phyloP scores from a whole-genome alignment of 257 asterid species.

The Dorcoceras hygrometricum region DNA sequence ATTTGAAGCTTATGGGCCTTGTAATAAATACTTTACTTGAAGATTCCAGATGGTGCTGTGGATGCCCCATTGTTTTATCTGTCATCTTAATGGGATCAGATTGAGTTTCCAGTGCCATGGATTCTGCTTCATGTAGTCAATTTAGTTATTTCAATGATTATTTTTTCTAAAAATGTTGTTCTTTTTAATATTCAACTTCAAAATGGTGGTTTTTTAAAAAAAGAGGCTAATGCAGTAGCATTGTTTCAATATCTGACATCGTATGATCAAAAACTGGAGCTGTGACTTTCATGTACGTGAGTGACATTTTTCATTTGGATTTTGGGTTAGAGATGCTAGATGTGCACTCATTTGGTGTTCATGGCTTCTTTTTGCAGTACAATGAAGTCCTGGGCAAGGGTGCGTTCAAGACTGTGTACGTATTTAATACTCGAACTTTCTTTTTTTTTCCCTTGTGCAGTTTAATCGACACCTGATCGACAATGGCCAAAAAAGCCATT shows the following conservation, averaged over 20 bases:
- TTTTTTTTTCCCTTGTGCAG: neutral
- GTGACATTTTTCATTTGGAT: neutral
- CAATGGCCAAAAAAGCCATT: neutral
- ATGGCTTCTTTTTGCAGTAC: constrained; percentile 47
- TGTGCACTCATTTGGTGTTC: neutral
- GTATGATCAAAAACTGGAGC: neutral
- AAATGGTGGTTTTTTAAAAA: no score
- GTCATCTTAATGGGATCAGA: neutral
- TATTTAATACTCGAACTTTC: constrained; percentile 14
- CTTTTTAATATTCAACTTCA: neutral
- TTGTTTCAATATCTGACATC: neutral
- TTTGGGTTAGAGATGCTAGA: neutral
- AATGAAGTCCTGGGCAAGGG: constrained; percentile 76
- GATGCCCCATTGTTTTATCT: neutral
- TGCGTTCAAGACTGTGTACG: constrained; percentile 84
- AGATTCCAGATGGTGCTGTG: neutral
- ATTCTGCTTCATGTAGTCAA: neutral
- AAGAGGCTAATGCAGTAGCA: neutral
- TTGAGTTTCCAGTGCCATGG: neutral
- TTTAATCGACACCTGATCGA: neutral
- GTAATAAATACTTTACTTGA: neutral
- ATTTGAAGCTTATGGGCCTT: neutral
- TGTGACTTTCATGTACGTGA: neutral
- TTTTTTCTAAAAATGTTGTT: neutral
- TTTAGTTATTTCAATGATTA: neutral